Base-by-base conservation (phyloP, 306 rosid genomes). In the Comarum palustre region DNA sequence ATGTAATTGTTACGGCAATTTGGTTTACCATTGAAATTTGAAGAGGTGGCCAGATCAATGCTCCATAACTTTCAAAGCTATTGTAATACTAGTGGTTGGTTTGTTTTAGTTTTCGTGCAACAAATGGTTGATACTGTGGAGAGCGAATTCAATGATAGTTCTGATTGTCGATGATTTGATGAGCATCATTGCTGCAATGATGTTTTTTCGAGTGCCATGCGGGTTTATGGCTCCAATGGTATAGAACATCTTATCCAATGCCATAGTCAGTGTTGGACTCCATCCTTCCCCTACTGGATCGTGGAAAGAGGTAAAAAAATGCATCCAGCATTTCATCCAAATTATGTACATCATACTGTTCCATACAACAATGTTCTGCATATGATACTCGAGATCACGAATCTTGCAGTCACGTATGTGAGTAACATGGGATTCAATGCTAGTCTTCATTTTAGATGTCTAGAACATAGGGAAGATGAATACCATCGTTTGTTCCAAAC, bases 1-100 rank as follows among this genome's bases (percentile, higher is more conserved):
- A 74, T 69, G 63, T 61, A 77, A 82, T 66, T 29, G 58, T 68
- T 74, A 79, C 75, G 50, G 76, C 64, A 63, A 58, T 68, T 68
- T 55, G 77, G 24, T 63, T 69, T 41, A 46, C 66, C 43, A 54
- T 64, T n/a, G 55, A 79, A 69, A 70, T 59, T 38, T 73, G 38
- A 71, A 39, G 58, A 47, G 43, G 75, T 15, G 70, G 46, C 66
- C 47, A 6, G 19, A 39, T 66, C 41, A 47, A 31, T 38, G 4
- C 32, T 31, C 11, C 34, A 10, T 2, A 2, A 11, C 31, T 54
- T 54, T 71, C 24, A 22, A 16, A 25, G 54, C 48, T 19, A 52
- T 13, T 70, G 11, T 52, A 34, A 42, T 15, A 17, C 13, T 31
- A 3, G n/a, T n/a, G 38, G 68, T 66, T 59, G 50, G 17, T 29